Percentiles rank a stretch among this genome's conserved stretches.
Evolutionary conservation across 345 rosid genomes (phyloP).

Genomic region (Citrus reticulata): DNA sequence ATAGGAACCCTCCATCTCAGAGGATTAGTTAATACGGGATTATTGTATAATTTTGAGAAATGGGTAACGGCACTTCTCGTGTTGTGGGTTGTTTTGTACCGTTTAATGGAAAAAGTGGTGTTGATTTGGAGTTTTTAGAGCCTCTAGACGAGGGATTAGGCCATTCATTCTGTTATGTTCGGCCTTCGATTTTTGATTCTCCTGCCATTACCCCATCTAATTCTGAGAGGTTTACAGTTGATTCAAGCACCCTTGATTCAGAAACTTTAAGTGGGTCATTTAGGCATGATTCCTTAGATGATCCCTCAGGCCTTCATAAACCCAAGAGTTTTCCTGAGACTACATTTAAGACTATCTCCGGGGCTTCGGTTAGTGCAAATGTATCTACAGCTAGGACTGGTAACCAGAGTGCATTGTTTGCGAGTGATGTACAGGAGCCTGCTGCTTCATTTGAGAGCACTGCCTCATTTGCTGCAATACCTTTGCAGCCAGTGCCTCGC

Average conservation of each 20-base stretch:
- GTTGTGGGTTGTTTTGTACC: constrained; percentile 93
- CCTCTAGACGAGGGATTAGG: constrained; percentile 94
- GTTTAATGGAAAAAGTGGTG: constrained; percentile 68
- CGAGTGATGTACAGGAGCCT: constrained; percentile 76
- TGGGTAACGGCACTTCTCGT: constrained; percentile 98
- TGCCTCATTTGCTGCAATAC: constrained; percentile 84
- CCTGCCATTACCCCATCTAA: constrained; percentile 89
- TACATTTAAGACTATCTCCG: constrained; percentile 89
- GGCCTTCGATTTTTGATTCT: constrained; percentile 80
- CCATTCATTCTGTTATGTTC: constrained; percentile 94
- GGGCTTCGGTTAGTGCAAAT: constrained; percentile 98
- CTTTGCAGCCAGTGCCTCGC: constrained; percentile 90
- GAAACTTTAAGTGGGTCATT: constrained; percentile 85
- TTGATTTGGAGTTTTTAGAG: constrained; percentile 79
- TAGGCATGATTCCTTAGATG: constrained; percentile 72
- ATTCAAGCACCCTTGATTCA: constrained; percentile 92
- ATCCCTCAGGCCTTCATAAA: constrained; percentile 53
- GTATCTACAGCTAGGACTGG: constrained; percentile 94
- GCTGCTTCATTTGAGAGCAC: constrained; percentile 98
- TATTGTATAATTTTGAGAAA: constrained; percentile 27
- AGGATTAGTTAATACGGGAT: constrained; percentile 36
- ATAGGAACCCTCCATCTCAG: constrained; percentile 38
- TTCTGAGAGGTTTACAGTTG: constrained; percentile 93
- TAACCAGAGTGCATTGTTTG: constrained; percentile 63
- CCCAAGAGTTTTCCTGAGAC: constrained; percentile 75